Percentiles rank a stretch among this genome's conserved stretches.
These are phyloP conservation scores for Termitomyces bulborhizus DNA, from an alignment of 768 basidiomycete species.

Conservation along the genomic window DNA sequence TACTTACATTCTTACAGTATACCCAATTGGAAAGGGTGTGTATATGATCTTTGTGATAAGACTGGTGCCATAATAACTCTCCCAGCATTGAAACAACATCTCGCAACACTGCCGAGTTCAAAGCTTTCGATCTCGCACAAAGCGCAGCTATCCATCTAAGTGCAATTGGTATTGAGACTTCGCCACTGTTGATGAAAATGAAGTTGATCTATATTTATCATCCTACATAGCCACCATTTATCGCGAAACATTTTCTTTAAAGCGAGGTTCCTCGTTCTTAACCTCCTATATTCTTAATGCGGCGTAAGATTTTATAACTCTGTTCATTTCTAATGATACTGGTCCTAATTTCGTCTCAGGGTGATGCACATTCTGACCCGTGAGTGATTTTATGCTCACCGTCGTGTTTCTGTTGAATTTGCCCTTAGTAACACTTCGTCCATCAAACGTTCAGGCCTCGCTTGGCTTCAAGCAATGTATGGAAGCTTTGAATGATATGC, in stretches of 20 bases:
- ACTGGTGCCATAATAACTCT: slow-evolving; percentile 5
- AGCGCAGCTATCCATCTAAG: slow-evolving; percentile 68
- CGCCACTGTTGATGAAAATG: not conserved
- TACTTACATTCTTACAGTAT: slow-evolving; percentile 37
- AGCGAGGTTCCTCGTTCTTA: slow-evolving; percentile 56
- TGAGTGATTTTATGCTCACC: slow-evolving; percentile 24
- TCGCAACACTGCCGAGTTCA: slow-evolving; percentile 47
- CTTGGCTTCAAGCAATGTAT: slow-evolving; percentile 62
- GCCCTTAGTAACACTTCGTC: slow-evolving; percentile 58
- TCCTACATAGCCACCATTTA: slow-evolving; percentile 47
- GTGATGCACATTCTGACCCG: slow-evolving; percentile 77
- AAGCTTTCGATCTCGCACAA: slow-evolving; percentile 73
- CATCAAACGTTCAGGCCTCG: slow-evolving; percentile 63
- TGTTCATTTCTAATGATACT: slow-evolving; percentile 7
- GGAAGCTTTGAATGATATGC: slow-evolving; percentile 59
- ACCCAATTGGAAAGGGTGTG: slow-evolving; percentile 67
- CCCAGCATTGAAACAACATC: slow-evolving; percentile 36
- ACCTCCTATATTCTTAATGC: slow-evolving; percentile 66
- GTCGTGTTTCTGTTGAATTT: slow-evolving; percentile 7
- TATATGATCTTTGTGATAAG: not conserved
- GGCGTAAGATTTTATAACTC: slow-evolving; percentile 42
- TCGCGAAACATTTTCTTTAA: slow-evolving; percentile 55
- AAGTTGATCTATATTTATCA: not conserved
- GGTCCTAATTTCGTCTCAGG: slow-evolving; percentile 27
- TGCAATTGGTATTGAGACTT: slow-evolving; percentile 40